Conservation (phyloP, 2,329 filamentous ascomycete genomes). For the Arthrobotrys musiformis region DNA sequence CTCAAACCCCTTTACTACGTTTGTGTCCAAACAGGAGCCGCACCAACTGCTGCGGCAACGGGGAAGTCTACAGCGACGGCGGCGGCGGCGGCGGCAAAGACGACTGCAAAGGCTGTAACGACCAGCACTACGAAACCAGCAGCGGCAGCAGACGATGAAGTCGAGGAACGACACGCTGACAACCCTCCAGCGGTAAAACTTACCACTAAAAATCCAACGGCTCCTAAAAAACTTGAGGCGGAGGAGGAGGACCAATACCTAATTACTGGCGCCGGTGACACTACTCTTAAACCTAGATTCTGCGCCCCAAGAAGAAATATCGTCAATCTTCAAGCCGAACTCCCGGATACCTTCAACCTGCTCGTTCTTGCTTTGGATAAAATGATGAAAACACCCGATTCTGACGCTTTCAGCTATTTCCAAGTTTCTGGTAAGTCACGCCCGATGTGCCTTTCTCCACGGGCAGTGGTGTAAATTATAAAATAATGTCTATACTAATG, state of each 20-base stretch:
- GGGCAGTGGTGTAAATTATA: no score
- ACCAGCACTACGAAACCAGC: no score
- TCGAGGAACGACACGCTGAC: neutral
- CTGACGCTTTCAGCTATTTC: conserved; percentile 16
- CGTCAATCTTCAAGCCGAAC: neutral
- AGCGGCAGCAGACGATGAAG: neutral
- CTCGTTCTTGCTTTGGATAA: conserved; percentile 32
- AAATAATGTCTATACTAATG: no score
- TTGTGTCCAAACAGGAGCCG: conserved; percentile 1
- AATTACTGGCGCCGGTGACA: conserved; percentile 18
- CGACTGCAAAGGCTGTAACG: neutral
- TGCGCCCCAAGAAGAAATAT: conserved; percentile 23
- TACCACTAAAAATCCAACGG: neutral
- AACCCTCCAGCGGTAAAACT: neutral
- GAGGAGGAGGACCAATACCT: neutral
- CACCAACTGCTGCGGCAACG: neutral
- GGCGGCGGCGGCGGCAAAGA: neutral
- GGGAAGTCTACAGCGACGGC: neutral
- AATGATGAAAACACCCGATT: neutral
- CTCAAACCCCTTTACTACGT: conserved; percentile 10
- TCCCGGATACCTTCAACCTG: conserved; percentile 39
- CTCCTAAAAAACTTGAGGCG: neutral
- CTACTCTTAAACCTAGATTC: neutral
- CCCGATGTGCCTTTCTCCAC: no score
- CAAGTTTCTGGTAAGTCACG: conserved; percentile 29